Conservation (phyloP, 257 asterid species). For the Coffea canephora region DNA sequence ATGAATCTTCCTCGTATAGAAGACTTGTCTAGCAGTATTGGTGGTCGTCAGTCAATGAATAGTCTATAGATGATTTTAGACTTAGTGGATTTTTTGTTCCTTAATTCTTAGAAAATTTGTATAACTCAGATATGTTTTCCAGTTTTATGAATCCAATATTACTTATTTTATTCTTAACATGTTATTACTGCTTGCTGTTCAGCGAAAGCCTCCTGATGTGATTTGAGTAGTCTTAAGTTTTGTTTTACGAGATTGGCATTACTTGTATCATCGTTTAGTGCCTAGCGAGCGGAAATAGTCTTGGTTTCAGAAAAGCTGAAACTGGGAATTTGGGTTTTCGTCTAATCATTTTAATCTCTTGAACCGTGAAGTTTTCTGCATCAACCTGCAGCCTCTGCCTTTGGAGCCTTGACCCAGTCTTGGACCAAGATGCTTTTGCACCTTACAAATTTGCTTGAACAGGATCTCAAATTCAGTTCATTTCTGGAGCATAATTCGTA, state of each 20-base stretch:
- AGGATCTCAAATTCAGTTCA: no score
- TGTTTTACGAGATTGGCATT: not conserved
- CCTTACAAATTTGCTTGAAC: no score
- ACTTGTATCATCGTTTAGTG: not conserved
- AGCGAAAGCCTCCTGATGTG: not conserved
- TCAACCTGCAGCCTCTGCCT: not conserved
- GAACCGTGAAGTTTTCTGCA: not conserved
- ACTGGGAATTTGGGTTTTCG: not conserved
- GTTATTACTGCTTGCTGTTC: not conserved
- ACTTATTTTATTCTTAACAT: not conserved
- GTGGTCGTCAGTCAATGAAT: slow-evolving; percentile 12
- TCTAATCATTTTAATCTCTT: no score
- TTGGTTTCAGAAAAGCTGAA: not conserved
- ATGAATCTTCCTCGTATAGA: slow-evolving; percentile 1
- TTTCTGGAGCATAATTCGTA: no score
- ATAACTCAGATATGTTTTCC: not conserved
- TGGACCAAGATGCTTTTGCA: no score
- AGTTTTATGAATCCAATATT: not conserved
- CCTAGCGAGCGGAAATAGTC: not conserved
- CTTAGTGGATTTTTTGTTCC: not conserved
- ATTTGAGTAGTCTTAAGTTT: not conserved
- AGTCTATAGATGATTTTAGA: slow-evolving; percentile 9
- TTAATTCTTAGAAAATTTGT: not conserved
- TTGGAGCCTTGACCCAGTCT: not conserved
- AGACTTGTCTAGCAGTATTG: slow-evolving; percentile 4